A percentile compares a stretch with the other conserved stretches of the same genome.
These are phyloP conservation scores for Rubus parviflorus DNA, from an alignment of 306 rosid genomes.

Conservation along the genomic window DNA sequence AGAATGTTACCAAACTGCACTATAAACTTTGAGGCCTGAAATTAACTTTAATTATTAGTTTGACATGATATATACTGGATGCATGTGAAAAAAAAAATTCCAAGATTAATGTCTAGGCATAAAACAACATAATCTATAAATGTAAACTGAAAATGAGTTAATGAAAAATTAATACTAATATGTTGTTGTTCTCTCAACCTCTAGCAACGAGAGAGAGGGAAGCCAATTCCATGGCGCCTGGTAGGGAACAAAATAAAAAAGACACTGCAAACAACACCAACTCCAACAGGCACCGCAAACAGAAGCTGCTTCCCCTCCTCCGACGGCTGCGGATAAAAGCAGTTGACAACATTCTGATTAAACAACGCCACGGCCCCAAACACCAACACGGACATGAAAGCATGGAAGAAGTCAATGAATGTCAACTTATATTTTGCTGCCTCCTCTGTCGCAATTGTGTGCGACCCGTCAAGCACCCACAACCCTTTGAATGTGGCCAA, in stretches of 20 bases:
- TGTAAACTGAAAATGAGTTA: background rate
- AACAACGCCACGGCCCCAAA: constrained; percentile 71
- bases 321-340: constrained; percentile 66
- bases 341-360: constrained; percentile 60
- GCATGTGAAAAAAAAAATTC: no score
- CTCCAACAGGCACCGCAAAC: constrained; percentile 62
- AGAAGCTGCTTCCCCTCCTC: constrained; percentile 54
- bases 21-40: no score
- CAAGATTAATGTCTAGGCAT: background rate
- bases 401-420: constrained; percentile 64
- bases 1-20: no score
- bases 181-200: background rate
- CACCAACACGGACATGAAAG: constrained; percentile 54
- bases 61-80: no score
- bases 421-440: constrained; percentile 47
- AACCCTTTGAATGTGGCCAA: constrained; percentile 63
- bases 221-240: constrained; percentile 79
- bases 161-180: background rate
- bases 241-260: constrained; percentile 63
- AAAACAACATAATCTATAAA: background rate
- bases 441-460: constrained; percentile 32
- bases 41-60: no score
- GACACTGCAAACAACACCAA: constrained; percentile 56
- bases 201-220: constrained; percentile 57
- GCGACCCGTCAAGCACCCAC: constrained; percentile 69